phyloP scores from a whole-genome alignment of 495 filamentous ascomycete species.

The Pyrenula aspistea region DNA sequence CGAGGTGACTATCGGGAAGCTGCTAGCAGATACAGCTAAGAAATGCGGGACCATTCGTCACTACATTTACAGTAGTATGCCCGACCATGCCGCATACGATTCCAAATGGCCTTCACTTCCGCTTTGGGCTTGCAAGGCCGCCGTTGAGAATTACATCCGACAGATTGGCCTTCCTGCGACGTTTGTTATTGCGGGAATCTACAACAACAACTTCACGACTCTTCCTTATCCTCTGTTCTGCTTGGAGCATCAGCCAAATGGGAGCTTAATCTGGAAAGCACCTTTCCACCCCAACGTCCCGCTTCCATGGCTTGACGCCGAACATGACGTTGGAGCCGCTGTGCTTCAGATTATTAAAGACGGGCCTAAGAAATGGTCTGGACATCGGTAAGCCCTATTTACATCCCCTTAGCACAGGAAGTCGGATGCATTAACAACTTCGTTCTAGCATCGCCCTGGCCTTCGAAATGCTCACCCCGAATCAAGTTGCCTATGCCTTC shows the following conservation, averaged over 20 bases:
- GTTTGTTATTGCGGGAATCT: constrained; percentile 92
- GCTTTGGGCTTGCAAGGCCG: constrained; percentile 84
- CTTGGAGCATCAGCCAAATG: constrained; percentile 74
- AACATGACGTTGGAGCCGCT: constrained; percentile 93
- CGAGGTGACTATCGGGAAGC: constrained; percentile 76
- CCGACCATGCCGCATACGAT: constrained; percentile 70
- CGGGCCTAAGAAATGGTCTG: constrained; percentile 71
- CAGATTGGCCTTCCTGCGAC: constrained; percentile 75
- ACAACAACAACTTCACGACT: constrained; percentile 98
- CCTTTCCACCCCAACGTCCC: constrained; percentile 82
- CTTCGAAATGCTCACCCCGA: constrained; percentile 78
- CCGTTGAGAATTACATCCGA: constrained; percentile 81
- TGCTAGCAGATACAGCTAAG: constrained; percentile 82
- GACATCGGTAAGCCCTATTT: constrained; percentile 49
- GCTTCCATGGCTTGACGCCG: constrained; percentile 93
- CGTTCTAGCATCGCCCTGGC: constrained; percentile 67
- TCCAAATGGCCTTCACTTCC: constrained; percentile 68
- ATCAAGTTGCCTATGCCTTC: constrained; percentile 71
- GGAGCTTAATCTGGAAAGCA: constrained; percentile 85
- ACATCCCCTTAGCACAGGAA: constrained; percentile 3
- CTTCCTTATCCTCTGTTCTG: constrained; percentile 87
- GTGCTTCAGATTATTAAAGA: constrained; percentile 94
- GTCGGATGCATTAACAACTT: constrained; percentile 3
- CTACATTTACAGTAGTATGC: constrained; percentile 94
- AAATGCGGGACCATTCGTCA: constrained; percentile 66